Conservation (phyloP, 345 rosid species). For the Pugionium dolabratum region DNA sequence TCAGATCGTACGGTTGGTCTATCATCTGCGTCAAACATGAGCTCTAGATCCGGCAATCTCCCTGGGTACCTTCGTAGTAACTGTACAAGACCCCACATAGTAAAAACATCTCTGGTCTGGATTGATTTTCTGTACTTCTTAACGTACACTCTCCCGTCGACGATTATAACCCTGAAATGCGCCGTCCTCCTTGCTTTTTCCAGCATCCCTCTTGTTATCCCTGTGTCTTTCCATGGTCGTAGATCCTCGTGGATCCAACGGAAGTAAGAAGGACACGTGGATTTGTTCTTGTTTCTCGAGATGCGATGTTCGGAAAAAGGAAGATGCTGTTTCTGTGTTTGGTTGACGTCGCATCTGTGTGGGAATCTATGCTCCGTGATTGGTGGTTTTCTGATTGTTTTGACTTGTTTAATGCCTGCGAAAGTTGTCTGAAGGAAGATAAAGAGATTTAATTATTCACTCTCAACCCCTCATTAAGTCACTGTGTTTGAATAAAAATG, state of each 20-base stretch:
- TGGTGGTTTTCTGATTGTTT: slow-evolving; percentile 30
- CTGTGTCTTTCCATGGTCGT: slow-evolving; percentile 60
- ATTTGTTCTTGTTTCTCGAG: slow-evolving; percentile 17
- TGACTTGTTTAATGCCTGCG: slow-evolving; percentile 33
- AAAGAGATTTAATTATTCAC: background rate
- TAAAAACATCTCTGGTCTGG: slow-evolving; percentile 56
- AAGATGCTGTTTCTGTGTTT: slow-evolving; percentile 26
- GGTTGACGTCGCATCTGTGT: slow-evolving; percentile 36
- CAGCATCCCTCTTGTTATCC: slow-evolving; percentile 62
- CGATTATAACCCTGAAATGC: slow-evolving; percentile 58
- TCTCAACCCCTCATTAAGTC: too few species aligned
- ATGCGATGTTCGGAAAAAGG: background rate
- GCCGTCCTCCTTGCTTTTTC: slow-evolving; percentile 54
- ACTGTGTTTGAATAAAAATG: background rate
- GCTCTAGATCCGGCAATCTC: slow-evolving; percentile 64
- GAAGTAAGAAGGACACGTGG: slow-evolving; percentile 64
- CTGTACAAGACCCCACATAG: slow-evolving; percentile 77
- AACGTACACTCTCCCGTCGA: slow-evolving; percentile 58
- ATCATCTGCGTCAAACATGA: slow-evolving; percentile 68
- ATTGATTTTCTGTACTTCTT: slow-evolving; percentile 53
- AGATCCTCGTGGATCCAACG: slow-evolving; percentile 83
- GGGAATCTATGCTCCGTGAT: slow-evolving; percentile 44
- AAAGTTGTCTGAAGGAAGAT: slow-evolving; percentile 17
- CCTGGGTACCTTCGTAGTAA: slow-evolving; percentile 71
- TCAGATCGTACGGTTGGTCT: slow-evolving; percentile 46